Conservation (phyloP, 305 asterid species). For the Fraxinus baroniana region DNA sequence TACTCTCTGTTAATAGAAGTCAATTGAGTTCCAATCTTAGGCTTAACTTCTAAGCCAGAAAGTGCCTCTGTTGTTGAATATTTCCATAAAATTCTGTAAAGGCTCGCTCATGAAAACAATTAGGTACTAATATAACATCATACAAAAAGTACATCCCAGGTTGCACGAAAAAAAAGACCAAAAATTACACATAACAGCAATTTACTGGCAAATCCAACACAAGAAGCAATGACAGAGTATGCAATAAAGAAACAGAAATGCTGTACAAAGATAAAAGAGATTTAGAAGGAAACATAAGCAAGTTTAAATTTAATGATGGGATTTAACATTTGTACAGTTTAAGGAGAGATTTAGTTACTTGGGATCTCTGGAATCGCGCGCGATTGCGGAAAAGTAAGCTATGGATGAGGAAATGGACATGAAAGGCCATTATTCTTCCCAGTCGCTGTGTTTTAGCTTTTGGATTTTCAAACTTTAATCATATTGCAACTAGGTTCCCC, state of each 20-base stretch:
- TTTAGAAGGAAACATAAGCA: background rate
- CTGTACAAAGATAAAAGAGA: slow-evolving; percentile 12
- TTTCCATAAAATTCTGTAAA: background rate
- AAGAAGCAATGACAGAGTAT: slow-evolving; percentile 2
- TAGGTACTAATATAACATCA: background rate
- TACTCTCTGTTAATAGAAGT: background rate
- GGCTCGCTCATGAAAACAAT: background rate
- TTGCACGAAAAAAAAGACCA: background rate
- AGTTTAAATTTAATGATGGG: background rate
- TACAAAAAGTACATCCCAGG: background rate
- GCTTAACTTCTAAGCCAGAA: background rate
- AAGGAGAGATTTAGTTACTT: slow-evolving; percentile 26
- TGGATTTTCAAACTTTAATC: background rate
- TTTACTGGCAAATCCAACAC: background rate
- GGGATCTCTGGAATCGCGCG: slow-evolving; percentile 26
- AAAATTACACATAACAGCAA: background rate
- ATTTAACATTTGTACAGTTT: background rate
- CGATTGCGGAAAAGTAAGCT: slow-evolving; percentile 13
- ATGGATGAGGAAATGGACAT: slow-evolving; percentile 37
- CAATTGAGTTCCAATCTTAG: background rate
- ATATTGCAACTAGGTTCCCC: background rate
- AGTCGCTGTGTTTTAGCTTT: background rate
- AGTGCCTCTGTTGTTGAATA: background rate
- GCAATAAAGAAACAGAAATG: slow-evolving; percentile 23
- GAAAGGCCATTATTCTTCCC: slow-evolving; percentile 18